Percentiles rank a stretch among this genome's conserved stretches.
These are phyloP conservation scores for Xylaria arbuscula DNA, from an alignment of 2,329 filamentous ascomycete genomes.

Conservation along the genomic window DNA sequence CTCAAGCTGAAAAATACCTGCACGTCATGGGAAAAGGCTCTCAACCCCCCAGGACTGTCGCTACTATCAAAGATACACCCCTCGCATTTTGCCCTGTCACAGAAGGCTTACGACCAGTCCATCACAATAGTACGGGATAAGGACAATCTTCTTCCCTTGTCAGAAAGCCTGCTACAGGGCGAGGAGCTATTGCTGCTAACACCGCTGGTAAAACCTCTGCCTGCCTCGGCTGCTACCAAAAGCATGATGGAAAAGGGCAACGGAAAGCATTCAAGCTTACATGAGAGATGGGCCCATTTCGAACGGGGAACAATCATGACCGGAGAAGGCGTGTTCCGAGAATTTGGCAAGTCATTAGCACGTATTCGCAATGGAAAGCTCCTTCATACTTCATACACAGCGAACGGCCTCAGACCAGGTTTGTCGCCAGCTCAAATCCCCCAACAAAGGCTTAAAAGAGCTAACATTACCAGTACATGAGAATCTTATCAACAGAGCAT, in stretches of 20 bases:
- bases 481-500: constrained; percentile 87
- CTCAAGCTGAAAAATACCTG: constrained; percentile 84
- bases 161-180: constrained; percentile 81
- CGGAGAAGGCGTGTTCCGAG: constrained; percentile 91
- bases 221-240: constrained; percentile 85
- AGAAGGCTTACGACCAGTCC: constrained; percentile 88
- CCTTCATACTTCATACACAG: constrained; percentile 93
- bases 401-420: constrained; percentile 86
- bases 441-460: constrained; percentile 21
- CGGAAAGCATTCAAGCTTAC: constrained; percentile 54
- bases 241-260: constrained; percentile 69
- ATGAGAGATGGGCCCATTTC: constrained; percentile 69
- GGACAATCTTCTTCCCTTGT: constrained; percentile 83
- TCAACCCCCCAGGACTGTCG: constrained; percentile 84
- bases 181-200: constrained; percentile 92
- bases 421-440: constrained; percentile 34
- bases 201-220: constrained; percentile 90
- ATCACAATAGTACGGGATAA: constrained; percentile 94
- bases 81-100: constrained; percentile 82
- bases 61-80: constrained; percentile 84
- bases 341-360: constrained; percentile 88
- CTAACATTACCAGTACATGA: constrained; percentile 74
- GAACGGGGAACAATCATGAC: constrained; percentile 79
- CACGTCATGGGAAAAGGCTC: constrained; percentile 89
- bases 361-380: constrained; percentile 86